Base-by-base conservation (phyloP, 169 alveolate genomes). In the Toxoplasma gondii region DNA sequence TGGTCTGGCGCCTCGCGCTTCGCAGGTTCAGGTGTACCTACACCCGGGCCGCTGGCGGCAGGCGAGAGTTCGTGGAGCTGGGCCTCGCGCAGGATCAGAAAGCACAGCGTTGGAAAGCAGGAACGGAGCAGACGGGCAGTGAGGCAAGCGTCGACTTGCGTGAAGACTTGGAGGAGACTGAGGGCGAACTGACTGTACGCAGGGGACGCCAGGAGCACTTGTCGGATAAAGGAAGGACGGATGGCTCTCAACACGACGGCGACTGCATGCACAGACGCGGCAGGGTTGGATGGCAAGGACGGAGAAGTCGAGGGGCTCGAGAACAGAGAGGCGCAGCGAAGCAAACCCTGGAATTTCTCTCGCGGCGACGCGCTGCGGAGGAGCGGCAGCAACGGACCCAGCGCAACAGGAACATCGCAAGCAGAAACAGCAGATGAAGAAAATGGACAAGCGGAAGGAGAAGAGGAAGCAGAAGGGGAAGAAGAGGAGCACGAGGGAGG, bases 311-410 rank as follows among this genome's bases (percentile, higher is more conserved):
- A 36, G 38, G 38, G 31, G 12, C 17, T 12, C 34, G 90, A 5
- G 90, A 82, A 43, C 31, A 82, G 64, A 1, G 36, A 12, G 38
- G 90, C 4, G 36, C 90, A 82, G 90, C 90, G 90, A 10, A 82
- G 90, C 41, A 82, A 38, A 1, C 90, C 90, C 7, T 82, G 90
- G 36, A 82, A 82, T 43, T 82, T 82, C 38, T 43, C 67, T 29
- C 90, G 90, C 19, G 69, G 38, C 64, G 90, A 82, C 9, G 90
- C 38, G 64, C 90, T 82, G 22, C 90, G 69, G 2, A 82, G 90
- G 34, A 82, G 64, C 7, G 90, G 53, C 31, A 82, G 90, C 90
- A 82, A 49, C 2, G 90, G 12, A 10, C 34, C 17, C 64, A 82
- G 41, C 17, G 53, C 90, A 49, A 31, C 12, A 19, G 86, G 86